Evolutionary conservation across 768 basidiomycete genomes (phyloP), one percentile per base, ranked within the genome.

Genomic region (Mycena chlorophos): DNA sequence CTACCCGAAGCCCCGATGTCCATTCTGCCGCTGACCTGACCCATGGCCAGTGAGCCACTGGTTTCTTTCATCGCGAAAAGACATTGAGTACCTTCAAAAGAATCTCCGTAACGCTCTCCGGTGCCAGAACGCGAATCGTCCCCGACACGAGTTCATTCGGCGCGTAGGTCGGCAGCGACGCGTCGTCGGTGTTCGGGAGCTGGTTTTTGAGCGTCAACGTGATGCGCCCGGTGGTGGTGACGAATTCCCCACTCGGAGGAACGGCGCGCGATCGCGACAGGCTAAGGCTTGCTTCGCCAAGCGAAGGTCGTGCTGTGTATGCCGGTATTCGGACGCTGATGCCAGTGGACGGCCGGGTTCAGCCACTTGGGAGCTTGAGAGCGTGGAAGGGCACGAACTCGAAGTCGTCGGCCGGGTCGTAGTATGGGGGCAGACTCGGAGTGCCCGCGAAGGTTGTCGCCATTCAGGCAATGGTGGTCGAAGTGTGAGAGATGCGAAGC

Each of bases 171-270:
- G 71, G 71, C 17, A 56, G 27, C 1, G 16, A 20, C 0, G 54
- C 51, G 37, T 55, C 54, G n/a, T n/a, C n/a, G n/a, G n/a, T n/a
- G n/a, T n/a, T 5, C 14, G 54, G 53, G 8, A 65, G 56, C 34
- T 71, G 71, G 13, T 64, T 60, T 5, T 63, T 55, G 3, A 72
- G 49, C 4, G 62, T 56, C 48, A 73, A 31, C 20, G 58, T 60
- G 49, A 70, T 59, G n/a, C 57, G 38, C 4, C 55, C 63, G 34
- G 55, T 54, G 16, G 50, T 56, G n/a, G 51, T 58, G 3, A 48
- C 53, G 46, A 64, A 65, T 22, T 63, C 54, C 16, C 65, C 67
- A 4, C 54, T 55, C 10, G 63, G 66, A 0, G 29, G 30, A 10
- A 30, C 23, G 26, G 19, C 17, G 8, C 31, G 27, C 27, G 57